Conservation (phyloP, 768 basidiomycete genomes). For the Auricularia auricula-judae region DNA sequence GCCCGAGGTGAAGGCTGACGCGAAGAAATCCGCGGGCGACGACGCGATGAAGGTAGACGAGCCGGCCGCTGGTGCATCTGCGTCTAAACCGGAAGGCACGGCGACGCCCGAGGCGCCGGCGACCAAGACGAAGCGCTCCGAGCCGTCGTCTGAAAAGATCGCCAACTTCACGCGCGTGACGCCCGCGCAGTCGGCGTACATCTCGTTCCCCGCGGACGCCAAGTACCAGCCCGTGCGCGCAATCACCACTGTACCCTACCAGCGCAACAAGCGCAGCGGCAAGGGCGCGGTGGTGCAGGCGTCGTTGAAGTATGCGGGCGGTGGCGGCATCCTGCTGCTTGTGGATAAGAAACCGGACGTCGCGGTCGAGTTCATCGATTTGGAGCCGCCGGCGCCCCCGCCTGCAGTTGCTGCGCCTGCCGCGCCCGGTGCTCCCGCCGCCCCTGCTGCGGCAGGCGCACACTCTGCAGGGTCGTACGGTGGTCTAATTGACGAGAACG, state of each 20-base stretch:
- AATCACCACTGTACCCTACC: constrained; percentile 37
- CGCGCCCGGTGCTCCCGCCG: constrained; percentile 13
- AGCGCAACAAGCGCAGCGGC: constrained; percentile 9
- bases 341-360: constrained; percentile 62
- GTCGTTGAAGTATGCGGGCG: constrained; percentile 59
- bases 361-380: constrained; percentile 62
- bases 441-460: constrained; percentile 17
- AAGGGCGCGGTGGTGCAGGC: constrained; percentile 20
- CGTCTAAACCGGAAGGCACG: constrained; percentile 19
- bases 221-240: constrained; percentile 87
- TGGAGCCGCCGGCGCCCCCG: constrained; percentile 32
- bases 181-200: constrained; percentile 74
- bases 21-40: constrained; percentile 33
- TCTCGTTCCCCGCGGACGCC: constrained; percentile 67
- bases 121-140: constrained; percentile 49
- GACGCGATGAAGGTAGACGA: constrained; percentile 67
- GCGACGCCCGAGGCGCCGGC: constrained; percentile 25
- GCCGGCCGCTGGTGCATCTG: constrained; percentile 23
- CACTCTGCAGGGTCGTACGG: constrained; percentile 41
- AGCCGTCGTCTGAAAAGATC: constrained; percentile 64
- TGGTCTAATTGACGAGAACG: constrained; percentile 50
- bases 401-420: constrained; percentile 15
- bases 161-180: constrained; percentile 89
- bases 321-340: constrained; percentile 82
- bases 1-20: constrained; percentile 31